These are phyloP conservation scores for Fusarium avenaceum DNA, from an alignment of 2,329 filamentous ascomycete genomes.

Conservation along the genomic window DNA sequence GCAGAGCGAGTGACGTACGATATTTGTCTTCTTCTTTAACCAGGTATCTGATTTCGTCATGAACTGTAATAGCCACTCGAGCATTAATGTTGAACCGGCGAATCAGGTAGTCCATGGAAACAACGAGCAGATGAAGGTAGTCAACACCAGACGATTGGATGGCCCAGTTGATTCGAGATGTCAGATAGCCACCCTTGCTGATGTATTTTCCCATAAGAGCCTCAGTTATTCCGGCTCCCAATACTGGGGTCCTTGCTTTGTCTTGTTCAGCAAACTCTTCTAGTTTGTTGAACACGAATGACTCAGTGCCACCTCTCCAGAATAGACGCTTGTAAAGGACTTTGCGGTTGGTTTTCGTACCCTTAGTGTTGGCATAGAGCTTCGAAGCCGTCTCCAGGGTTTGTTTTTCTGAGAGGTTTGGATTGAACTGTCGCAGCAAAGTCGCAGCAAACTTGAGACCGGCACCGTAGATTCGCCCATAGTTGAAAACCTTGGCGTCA, in stretches of 20 bases:
- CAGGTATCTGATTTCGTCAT: constrained; percentile 97
- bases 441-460: constrained; percentile 93
- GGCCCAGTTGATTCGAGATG: constrained; percentile 98
- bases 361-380: constrained; percentile 91
- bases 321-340: constrained; percentile 80
- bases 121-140: constrained; percentile 93
- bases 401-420: constrained; percentile 81
- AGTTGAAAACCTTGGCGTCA: constrained; percentile 98
- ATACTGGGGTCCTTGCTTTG: constrained; percentile 86
- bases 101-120: constrained; percentile 93
- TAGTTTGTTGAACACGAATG: constrained; percentile 97
- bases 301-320: constrained; percentile 97
- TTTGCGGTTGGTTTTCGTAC: constrained; percentile 83
- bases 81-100: constrained; percentile 87
- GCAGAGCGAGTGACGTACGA: constrained; percentile 89
- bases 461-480: constrained; percentile 98
- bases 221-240: constrained; percentile 96
- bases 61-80: constrained; percentile 91
- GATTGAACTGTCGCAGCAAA: constrained; percentile 93
- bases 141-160: constrained; percentile 98
- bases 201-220: constrained; percentile 91
- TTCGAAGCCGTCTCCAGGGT: constrained; percentile 81
- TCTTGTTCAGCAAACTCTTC: constrained; percentile 99
- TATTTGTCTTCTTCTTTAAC: constrained; percentile 90
- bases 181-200: constrained; percentile 91